A percentile compares a stretch with the other conserved stretches of the same genome.
phyloP scores from a whole-genome alignment of 1,284 basidiomycete species.

The Puccinia hordei region DNA sequence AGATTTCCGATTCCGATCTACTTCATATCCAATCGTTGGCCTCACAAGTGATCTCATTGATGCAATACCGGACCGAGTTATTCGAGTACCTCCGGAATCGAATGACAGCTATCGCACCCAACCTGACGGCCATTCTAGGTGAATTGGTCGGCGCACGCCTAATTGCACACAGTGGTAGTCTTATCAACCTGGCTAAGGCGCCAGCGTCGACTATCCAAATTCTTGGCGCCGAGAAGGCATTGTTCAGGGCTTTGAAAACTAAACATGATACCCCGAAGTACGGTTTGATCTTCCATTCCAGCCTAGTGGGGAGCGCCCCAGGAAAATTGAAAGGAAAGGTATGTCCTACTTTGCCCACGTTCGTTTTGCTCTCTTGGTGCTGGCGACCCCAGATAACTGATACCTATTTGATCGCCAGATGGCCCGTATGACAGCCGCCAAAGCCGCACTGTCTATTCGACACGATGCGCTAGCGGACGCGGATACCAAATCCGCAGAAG shows the following conservation, averaged over 20 bases:
- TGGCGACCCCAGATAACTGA: too few species aligned
- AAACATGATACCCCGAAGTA: constrained; percentile 99
- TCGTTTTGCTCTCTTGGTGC: neutral
- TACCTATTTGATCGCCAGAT: constrained; percentile 65
- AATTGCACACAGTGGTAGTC: constrained; percentile 93
- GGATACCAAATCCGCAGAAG: constrained; percentile 81
- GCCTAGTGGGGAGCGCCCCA: constrained; percentile 92
- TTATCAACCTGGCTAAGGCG: constrained; percentile 91
- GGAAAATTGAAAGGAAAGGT: constrained; percentile 98
- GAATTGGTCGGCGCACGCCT: constrained; percentile 94
- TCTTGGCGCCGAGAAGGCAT: constrained; percentile 94
- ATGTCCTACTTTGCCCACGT: constrained; percentile 52
- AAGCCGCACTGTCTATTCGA: constrained; percentile 92
- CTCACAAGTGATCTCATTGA: constrained; percentile 95
- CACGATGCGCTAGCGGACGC: constrained; percentile 92
- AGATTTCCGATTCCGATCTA: constrained; percentile 94
- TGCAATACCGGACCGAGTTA: constrained; percentile 88
- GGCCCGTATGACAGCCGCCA: constrained; percentile 99
- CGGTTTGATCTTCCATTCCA: constrained; percentile 90
- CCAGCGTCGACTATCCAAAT: constrained; percentile 98
- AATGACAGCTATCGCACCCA: constrained; percentile 96
- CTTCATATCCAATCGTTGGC: constrained; percentile 90
- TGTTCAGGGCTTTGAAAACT: constrained; percentile 96
- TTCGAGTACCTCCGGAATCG: constrained; percentile 93
- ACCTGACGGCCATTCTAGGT: constrained; percentile 90